A percentile compares a stretch with the other conserved stretches of the same genome.
phyloP scores from a whole-genome alignment of 768 basidiomycete genomes.

The Suillus weaverae region DNA sequence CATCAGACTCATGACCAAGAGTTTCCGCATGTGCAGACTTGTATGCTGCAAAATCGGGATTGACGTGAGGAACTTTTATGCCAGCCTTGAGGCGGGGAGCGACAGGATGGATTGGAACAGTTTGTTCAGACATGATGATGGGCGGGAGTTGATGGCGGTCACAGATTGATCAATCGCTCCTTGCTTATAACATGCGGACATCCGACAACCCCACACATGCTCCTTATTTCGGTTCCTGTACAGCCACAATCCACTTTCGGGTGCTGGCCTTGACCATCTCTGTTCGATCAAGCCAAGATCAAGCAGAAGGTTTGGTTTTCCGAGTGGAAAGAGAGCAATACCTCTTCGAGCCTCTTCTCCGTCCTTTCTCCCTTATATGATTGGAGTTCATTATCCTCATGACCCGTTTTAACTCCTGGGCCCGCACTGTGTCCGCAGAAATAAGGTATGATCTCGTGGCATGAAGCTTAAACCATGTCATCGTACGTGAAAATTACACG shows the following conservation, averaged over 20 bases:
- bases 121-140: conserved; percentile 40
- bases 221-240: not conserved
- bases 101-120: conserved; percentile 61
- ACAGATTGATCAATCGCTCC: not conserved
- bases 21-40: conserved; percentile 63
- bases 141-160: conserved; percentile 2
- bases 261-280: not conserved
- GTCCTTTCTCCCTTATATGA: not conserved
- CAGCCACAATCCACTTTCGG: not conserved
- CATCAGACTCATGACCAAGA: conserved; percentile 73
- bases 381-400: not conserved
- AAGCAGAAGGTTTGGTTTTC: not conserved
- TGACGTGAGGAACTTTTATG: conserved; percentile 71
- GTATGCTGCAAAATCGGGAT: conserved; percentile 79
- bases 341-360: not conserved
- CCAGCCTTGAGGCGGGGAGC: conserved; percentile 71
- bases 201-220: not conserved
- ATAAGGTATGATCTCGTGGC: not conserved
- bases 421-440: not conserved
- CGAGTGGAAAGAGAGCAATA: not conserved
- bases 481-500: not conserved
- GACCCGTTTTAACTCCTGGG: not conserved
- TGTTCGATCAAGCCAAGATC: not conserved
- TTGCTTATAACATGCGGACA: conserved; percentile 9
- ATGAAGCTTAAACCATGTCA: not conserved